A percentile compares a stretch with the other conserved stretches of the same genome.
phyloP scores from a whole-genome alignment of 106 monocot genomes.

The Phalaenopsis aphrodite region DNA sequence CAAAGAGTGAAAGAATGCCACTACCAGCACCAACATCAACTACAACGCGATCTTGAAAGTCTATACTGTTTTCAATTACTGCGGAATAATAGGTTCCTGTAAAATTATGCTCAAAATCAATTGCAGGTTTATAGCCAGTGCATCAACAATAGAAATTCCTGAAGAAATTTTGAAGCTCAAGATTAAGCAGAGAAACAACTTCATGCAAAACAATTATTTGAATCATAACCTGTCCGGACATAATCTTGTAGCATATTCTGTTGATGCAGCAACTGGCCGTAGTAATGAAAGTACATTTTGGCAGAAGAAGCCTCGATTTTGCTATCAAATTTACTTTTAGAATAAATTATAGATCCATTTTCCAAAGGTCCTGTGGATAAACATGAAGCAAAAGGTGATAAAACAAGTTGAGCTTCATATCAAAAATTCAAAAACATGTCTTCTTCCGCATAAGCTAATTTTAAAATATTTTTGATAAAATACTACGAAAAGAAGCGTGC shows the following conservation, averaged over 20 bases:
- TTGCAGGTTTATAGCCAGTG: neutral
- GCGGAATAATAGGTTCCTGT: slow-evolving; percentile 96
- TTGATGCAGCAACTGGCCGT: slow-evolving; percentile 92
- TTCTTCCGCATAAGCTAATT: neutral
- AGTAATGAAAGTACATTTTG: slow-evolving; percentile 99
- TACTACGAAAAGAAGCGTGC: neutral
- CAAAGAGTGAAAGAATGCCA: slow-evolving; percentile 96
- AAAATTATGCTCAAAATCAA: slow-evolving; percentile 7
- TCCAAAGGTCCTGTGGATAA: slow-evolving; percentile 45
- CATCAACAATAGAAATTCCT: neutral
- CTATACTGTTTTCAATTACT: slow-evolving; percentile 76
- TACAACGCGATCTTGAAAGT: slow-evolving; percentile 83
- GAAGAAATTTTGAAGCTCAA: neutral
- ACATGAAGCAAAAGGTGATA: neutral
- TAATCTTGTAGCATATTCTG: slow-evolving; percentile 99
- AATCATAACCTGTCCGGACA: slow-evolving; percentile 85
- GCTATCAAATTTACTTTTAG: slow-evolving; percentile 87
- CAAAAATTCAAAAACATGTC: neutral
- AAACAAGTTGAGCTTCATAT: neutral
- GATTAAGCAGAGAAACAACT: neutral
- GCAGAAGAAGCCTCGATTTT: slow-evolving; percentile 95
- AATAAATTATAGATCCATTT: slow-evolving; percentile 41
- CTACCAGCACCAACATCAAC: slow-evolving; percentile 99
- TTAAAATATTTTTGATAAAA: neutral
- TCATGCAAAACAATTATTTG: neutral